Evolutionary conservation across 306 rosid genomes (phyloP).

Genomic region (Clitoria ternatea): DNA sequence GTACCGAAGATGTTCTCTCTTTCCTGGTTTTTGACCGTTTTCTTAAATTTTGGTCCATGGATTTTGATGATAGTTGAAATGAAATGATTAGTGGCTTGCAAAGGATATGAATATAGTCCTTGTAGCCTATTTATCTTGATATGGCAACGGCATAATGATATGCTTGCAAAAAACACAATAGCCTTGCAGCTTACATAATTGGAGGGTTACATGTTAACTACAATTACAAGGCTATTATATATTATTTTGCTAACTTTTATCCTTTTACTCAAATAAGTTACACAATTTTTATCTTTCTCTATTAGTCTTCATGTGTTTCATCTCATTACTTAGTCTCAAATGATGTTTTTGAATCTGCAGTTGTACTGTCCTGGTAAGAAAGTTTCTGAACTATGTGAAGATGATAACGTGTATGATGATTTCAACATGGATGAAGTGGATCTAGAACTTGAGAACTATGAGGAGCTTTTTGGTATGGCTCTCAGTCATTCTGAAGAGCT

Average conservation of each 20-base stretch:
- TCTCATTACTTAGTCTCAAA: slow-evolving; percentile 26
- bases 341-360: slow-evolving; percentile 58
- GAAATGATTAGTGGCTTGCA: background rate
- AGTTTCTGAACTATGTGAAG: slow-evolving; percentile 42
- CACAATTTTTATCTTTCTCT: slow-evolving; percentile 3
- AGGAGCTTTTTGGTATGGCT: slow-evolving; percentile 81
- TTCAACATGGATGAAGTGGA: slow-evolving; percentile 85
- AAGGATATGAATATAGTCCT: slow-evolving; percentile 5
- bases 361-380: slow-evolving; percentile 46
- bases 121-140: background rate
- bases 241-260: background rate
- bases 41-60: background rate
- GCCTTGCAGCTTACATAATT: slow-evolving; percentile 6
- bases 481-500: slow-evolving; percentile 81
- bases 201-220: background rate
- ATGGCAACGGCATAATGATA: background rate
- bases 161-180: background rate
- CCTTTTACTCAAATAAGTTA: background rate
- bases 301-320: slow-evolving; percentile 16
- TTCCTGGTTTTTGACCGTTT: background rate
- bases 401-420: slow-evolving; percentile 57
- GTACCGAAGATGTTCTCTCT: slow-evolving; percentile 6
- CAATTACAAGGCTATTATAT: background rate
- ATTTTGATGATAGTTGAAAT: background rate
- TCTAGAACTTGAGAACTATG: slow-evolving; percentile 78